Percentiles rank a stretch among this genome's conserved stretches.
phyloP scores from a whole-genome alignment of 495 filamentous ascomycete species.

The Aspergillus egyptiacus region DNA sequence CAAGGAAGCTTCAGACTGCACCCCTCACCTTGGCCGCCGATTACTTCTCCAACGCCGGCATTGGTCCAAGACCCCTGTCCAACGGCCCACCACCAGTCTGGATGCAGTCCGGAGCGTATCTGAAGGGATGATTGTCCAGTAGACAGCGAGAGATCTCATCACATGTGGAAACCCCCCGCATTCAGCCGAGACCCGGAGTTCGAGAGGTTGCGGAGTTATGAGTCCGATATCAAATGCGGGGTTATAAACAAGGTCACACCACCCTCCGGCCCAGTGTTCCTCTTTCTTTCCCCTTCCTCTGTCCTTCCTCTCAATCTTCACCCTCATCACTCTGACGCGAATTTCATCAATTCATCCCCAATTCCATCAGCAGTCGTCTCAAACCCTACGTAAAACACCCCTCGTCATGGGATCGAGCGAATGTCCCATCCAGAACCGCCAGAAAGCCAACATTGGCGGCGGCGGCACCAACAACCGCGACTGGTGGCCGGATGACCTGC shows the following conservation, averaged over 20 bases:
- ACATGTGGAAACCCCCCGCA: neutral
- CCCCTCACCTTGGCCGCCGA: neutral
- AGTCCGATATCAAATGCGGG: constrained; percentile 2
- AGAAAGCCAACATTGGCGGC: constrained; percentile 49
- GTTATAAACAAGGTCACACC: neutral
- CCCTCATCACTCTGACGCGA: neutral
- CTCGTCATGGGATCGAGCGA: neutral
- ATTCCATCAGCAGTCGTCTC: neutral
- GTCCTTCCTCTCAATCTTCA: neutral
- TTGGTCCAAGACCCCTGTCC: neutral
- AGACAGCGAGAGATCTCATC: neutral
- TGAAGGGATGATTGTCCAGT: neutral
- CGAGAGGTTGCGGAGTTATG: neutral
- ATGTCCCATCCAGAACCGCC: constrained; percentile 11
- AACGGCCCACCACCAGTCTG: neutral
- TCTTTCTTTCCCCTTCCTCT: neutral
- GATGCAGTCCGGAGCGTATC: constrained; percentile 3
- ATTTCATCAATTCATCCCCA: neutral
- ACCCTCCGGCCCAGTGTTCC: neutral
- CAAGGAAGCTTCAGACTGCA: no score
- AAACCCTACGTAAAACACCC: no score
- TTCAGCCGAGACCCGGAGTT: neutral
- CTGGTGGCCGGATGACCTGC: constrained; percentile 65
- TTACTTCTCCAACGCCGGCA: neutral
- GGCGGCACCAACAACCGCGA: constrained; percentile 56